A percentile compares a stretch with the other conserved stretches of the same genome.
These are phyloP conservation scores for Mucuna pruriens DNA, from an alignment of 306 rosid genomes.

Conservation along the genomic window DNA sequence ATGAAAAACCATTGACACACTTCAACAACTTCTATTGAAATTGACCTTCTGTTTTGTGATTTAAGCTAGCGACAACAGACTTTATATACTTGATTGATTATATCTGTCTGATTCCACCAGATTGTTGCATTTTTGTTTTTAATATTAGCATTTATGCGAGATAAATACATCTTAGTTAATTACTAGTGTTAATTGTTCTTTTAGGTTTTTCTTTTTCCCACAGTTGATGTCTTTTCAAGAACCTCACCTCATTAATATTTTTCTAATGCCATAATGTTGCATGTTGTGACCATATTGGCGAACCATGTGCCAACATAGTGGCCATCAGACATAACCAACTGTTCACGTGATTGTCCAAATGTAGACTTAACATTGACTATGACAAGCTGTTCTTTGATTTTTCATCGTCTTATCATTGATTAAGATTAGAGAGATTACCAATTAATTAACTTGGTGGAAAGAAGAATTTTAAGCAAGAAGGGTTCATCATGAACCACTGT, in stretches of 20 bases:
- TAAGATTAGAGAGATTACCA: neutral
- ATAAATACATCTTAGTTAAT: neutral
- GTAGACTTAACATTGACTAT: conserved; percentile 32
- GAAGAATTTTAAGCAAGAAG: neutral
- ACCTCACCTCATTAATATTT: neutral
- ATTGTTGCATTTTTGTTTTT: neutral
- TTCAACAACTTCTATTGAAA: neutral
- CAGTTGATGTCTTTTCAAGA: neutral
- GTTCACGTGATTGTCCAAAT: conserved; percentile 35
- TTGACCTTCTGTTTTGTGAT: neutral
- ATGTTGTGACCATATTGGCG: conserved; percentile 8
- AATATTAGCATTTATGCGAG: neutral
- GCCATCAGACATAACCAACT: conserved; percentile 28
- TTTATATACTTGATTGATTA: neutral
- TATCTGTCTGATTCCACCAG: neutral
- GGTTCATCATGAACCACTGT: neutral
- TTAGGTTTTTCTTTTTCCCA: neutral
- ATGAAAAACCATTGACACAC: neutral
- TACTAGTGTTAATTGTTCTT: neutral
- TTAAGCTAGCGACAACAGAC: neutral
- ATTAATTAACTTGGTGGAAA: neutral
- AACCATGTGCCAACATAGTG: conserved; percentile 27
- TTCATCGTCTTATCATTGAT: neutral
- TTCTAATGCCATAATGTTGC: neutral
- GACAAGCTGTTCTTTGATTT: neutral